A percentile compares a stretch with the other conserved stretches of the same genome.
phyloP scores from a whole-genome alignment of 345 rosid species.

The Erucastrum elatum region DNA sequence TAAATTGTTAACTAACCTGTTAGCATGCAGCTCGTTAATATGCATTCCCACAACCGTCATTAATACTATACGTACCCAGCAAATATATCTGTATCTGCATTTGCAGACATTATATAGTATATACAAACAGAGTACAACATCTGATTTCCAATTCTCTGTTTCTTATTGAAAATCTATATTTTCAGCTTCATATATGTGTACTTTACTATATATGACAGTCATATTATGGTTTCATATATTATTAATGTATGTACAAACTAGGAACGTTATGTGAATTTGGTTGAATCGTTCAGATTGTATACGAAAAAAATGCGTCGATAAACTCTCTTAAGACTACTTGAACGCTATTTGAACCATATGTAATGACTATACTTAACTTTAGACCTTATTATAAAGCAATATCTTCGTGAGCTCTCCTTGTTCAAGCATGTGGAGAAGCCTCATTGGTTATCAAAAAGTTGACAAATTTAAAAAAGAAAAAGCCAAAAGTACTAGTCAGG shows the following conservation, averaged over 20 bases:
- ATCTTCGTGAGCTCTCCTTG: conserved; percentile 18
- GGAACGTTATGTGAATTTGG: not conserved
- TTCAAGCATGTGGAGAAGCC: conserved; percentile 21
- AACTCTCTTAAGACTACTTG: not conserved
- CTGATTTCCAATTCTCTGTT: not conserved
- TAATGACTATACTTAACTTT: not conserved
- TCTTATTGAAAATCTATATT: not conserved
- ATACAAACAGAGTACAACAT: not conserved
- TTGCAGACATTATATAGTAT: not conserved
- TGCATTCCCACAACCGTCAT: not conserved
- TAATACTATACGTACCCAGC: not conserved
- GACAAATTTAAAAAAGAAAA: conserved; percentile 10
- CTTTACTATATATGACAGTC: no score
- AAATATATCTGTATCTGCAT: not conserved
- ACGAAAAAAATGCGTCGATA: not conserved
- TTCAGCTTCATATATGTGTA: not conserved
- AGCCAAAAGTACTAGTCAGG: conserved; percentile 21
- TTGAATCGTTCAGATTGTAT: not conserved
- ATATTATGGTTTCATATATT: not conserved
- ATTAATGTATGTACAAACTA: not conserved
- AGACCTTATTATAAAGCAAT: not conserved
- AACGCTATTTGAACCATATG: not conserved
- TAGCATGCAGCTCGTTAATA: not conserved
- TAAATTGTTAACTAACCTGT: not conserved
- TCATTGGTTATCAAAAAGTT: conserved; percentile 28